Evolutionary conservation across 768 basidiomycete species (phyloP).

Genomic region (Termitomyces bulborhizus): DNA sequence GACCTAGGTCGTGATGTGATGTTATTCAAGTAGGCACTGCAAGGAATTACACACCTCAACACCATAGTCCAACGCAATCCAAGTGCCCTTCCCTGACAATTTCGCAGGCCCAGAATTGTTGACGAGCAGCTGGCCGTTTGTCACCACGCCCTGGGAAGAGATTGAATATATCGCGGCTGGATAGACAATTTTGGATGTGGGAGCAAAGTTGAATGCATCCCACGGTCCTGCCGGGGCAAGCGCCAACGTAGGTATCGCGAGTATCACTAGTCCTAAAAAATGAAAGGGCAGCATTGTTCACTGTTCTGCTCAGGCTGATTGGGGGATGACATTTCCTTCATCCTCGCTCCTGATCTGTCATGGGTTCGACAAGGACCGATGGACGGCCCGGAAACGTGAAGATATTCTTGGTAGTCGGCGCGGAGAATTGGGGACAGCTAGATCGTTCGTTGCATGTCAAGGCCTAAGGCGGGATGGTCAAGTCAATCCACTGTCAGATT

Average conservation of each 20-base stretch:
- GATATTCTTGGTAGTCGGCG: not conserved
- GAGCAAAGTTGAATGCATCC: conserved; percentile 48
- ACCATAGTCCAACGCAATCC: conserved; percentile 51
- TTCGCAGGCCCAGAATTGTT: conserved; percentile 30
- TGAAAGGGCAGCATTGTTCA: not conserved
- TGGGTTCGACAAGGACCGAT: conserved; percentile 1
- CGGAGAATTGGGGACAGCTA: too few relatives aligned
- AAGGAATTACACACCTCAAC: conserved; percentile 30
- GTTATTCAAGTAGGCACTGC: not conserved
- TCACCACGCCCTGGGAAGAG: conserved; percentile 27
- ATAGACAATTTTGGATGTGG: conserved; percentile 38
- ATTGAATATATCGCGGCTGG: conserved; percentile 30
- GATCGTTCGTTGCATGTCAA: too few relatives aligned
- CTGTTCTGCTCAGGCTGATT: not conserved
- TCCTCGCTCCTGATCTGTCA: not conserved
- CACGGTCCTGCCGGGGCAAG: conserved; percentile 43
- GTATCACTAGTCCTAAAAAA: not conserved
- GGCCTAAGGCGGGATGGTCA: too few relatives aligned
- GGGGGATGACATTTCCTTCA: not conserved
- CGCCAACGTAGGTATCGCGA: not conserved
- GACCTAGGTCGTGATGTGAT: conserved; percentile 26
- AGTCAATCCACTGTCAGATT: too few relatives aligned
- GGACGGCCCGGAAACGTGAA: not conserved
- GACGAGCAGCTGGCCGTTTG: conserved; percentile 26
- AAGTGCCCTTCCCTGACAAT: conserved; percentile 33